These are phyloP conservation scores for Lichtheimia corymbifera DNA, from an alignment of 371 early-diverging fungal species.

Conservation along the genomic window DNA sequence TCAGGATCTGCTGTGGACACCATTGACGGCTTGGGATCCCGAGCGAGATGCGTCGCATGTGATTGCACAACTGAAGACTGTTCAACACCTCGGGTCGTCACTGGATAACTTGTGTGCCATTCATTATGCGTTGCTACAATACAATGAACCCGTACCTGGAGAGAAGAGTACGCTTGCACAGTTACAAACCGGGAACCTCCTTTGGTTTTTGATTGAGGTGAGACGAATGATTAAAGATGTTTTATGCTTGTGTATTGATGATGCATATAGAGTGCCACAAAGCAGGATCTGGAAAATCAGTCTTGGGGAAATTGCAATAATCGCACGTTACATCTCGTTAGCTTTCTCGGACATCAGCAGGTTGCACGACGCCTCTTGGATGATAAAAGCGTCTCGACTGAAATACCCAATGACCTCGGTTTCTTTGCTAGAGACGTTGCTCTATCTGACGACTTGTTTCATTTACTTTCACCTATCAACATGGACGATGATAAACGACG, in stretches of 20 bases:
- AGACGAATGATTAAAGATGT: neutral
- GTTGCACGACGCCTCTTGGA: conserved; percentile 16
- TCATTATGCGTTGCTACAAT: conserved; percentile 19
- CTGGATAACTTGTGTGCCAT: conserved; percentile 18
- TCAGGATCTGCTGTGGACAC: conserved; percentile 36
- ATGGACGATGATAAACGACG: neutral
- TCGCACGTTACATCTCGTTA: conserved; percentile 20
- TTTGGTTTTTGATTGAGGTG: conserved; percentile 20
- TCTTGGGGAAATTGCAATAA: conserved; percentile 21
- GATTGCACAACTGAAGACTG: conserved; percentile 10
- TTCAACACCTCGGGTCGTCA: conserved; percentile 16
- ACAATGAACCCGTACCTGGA: conserved; percentile 11
- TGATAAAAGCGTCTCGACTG: conserved; percentile 9
- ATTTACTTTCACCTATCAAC: neutral
- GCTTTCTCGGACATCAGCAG: conserved; percentile 18
- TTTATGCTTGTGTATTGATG: too few species aligned
- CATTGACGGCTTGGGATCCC: conserved; percentile 17
- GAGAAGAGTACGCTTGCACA: conserved; percentile 13
- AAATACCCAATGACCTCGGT: conserved; percentile 16
- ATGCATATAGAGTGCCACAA: conserved; percentile 8
- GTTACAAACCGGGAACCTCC: conserved; percentile 12
- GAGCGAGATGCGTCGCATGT: conserved; percentile 19
- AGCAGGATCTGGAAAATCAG: conserved; percentile 10
- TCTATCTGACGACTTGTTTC: conserved; percentile 13
- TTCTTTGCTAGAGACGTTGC: conserved; percentile 20